Evolutionary conservation across 2,329 filamentous ascomycete genomes (phyloP), one percentile per base, ranked within the genome.

Genomic region (Sodiomyces alkalinus): DNA sequence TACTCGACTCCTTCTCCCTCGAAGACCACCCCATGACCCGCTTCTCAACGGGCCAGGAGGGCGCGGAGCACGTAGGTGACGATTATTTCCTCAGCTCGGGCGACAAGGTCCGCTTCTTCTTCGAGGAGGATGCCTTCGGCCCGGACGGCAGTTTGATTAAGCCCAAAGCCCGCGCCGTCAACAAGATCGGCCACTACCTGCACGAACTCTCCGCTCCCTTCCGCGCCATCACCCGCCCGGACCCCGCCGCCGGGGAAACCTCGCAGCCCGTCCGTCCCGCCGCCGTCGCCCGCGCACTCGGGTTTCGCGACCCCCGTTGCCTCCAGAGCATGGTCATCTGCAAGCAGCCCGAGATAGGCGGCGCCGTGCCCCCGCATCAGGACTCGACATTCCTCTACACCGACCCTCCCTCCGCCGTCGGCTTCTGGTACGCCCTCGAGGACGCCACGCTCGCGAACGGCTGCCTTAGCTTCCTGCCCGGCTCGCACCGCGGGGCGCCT

Each of bases 251-350:
- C 4, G 43, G 41, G 3, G n/a, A n/a, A n/a, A n/a, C n/a, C n/a
- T 35, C 38, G 8, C 49, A 45, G 2, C 46, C 44, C 20, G 47
- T 51, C 20, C 53, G 50, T n/a, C 66, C 67, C 1, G 62, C 59
- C 1, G 69, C 63, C 5, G 73, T 93, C 10, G 83, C 85, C 1
- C 58, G 60, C 24, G 65, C 66, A 7, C 62, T 93, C 8, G 78
- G 78, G 3, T 93, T 85, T 57, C 43, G 40, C 4, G 81, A 92
- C 49, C 81, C 86, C 2, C 62, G 78, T 13, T 70, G 66, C 34
- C 62, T 98, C 29, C 90, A 98, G 61, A 90, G 80, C 50, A 98
- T 98, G 90, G 67, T 96, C 17, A 96, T 98, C 42, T 94, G 85
- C 69, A 98, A 98, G 54, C 87, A 94, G 56, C 86, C 90, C 14